These are phyloP conservation scores for Chamaenerion angustifolium DNA, from an alignment of 345 rosid species.

Conservation along the genomic window DNA sequence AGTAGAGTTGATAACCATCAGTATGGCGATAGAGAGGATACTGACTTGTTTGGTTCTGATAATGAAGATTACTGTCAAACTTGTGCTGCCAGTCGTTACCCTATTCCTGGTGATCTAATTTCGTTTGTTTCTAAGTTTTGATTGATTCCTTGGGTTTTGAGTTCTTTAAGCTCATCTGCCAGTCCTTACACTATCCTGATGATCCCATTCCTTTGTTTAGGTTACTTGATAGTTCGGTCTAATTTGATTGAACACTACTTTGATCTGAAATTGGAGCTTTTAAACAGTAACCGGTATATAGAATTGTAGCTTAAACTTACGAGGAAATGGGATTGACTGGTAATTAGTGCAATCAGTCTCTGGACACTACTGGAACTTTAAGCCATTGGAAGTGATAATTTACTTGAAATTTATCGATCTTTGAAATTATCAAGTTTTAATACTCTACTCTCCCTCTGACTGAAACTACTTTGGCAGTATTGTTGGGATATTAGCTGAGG, in stretches of 20 bases:
- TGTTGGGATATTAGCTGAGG: too few relatives aligned
- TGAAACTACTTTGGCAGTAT: slow-evolving; percentile 30
- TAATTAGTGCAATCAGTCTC: too few relatives aligned
- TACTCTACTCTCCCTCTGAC: not conserved
- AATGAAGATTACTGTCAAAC: slow-evolving; percentile 82
- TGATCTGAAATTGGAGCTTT: too few relatives aligned
- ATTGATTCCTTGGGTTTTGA: not conserved
- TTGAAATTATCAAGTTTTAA: too few relatives aligned
- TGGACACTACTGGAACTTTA: too few relatives aligned
- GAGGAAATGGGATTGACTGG: too few relatives aligned
- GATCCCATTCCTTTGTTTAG: too few relatives aligned
- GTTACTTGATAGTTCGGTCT: too few relatives aligned
- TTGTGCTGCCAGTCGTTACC: slow-evolving; percentile 37
- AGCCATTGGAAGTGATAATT: not conserved
- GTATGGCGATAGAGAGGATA: slow-evolving; percentile 17
- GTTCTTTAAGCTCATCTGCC: not conserved
- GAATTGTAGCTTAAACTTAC: too few relatives aligned
- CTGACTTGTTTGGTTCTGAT: slow-evolving; percentile 83
- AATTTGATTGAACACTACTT: too few relatives aligned
- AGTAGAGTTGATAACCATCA: slow-evolving; percentile 8
- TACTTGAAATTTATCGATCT: not conserved
- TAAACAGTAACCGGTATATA: too few relatives aligned
- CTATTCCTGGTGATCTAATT: slow-evolving; percentile 51
- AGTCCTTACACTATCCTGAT: not conserved
- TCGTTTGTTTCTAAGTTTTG: not conserved